These are phyloP conservation scores for Curvularia eragrostidis DNA, from an alignment of 2,329 filamentous ascomycete species.

Conservation along the genomic window DNA sequence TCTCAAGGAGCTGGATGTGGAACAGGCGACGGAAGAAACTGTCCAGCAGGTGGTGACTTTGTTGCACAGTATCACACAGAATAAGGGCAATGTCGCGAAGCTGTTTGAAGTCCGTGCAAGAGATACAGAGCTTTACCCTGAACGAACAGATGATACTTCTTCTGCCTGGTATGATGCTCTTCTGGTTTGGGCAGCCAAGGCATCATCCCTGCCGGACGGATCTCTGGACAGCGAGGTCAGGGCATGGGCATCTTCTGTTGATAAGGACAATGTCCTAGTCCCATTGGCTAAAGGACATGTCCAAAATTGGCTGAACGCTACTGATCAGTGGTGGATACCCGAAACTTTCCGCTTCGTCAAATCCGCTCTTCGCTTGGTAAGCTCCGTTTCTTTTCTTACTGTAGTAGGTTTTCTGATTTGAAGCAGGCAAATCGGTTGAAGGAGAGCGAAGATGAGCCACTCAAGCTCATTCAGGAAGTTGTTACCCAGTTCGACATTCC, in stretches of 20 bases:
- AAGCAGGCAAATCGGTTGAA: background rate
- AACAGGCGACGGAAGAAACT: conserved; percentile 11
- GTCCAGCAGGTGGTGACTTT: background rate
- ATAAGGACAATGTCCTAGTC: background rate
- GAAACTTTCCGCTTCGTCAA: background rate
- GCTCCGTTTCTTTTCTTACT: background rate
- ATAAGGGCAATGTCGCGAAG: conserved; percentile 1
- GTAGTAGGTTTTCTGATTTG: background rate
- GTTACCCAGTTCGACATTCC: background rate
- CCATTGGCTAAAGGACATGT: background rate
- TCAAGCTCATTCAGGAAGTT: background rate
- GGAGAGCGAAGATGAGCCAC: background rate
- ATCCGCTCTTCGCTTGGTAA: background rate
- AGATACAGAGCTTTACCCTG: background rate
- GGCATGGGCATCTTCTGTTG: background rate
- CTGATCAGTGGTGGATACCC: background rate
- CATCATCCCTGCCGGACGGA: background rate
- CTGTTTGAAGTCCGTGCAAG: background rate
- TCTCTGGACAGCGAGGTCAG: background rate
- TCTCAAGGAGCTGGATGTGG: conserved; percentile 10
- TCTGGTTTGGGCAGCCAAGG: conserved; percentile 1
- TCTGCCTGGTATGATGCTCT: conserved; percentile 2
- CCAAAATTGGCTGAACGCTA: conserved; percentile 4
- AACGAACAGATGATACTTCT: background rate
- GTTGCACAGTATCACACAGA: conserved; percentile 1